phyloP scores from a whole-genome alignment of 345 rosid genomes.

The Eucalyptus polybractea region DNA sequence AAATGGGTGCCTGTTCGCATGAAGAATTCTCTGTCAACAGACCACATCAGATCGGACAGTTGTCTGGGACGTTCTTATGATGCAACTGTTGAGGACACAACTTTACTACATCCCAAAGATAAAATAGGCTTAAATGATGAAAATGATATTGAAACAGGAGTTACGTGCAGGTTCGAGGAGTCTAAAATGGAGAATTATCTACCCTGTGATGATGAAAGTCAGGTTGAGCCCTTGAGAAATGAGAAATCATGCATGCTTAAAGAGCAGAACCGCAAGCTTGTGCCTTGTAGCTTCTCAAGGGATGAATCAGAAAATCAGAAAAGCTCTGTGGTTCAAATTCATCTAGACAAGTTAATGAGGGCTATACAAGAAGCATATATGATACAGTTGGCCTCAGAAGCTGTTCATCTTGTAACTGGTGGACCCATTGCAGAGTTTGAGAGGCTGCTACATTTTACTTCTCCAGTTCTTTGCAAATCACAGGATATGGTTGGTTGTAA shows the following conservation, averaged over 20 bases:
- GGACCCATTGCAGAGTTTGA: slow-evolving; percentile 45
- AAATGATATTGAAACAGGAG: background rate
- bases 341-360: slow-evolving; percentile 8
- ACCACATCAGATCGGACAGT: background rate
- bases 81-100: background rate
- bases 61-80: background rate
- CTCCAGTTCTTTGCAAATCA: slow-evolving; percentile 25
- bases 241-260: background rate
- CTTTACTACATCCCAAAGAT: background rate
- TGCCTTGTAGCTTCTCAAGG: background rate
- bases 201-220: background rate
- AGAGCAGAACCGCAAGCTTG: background rate
- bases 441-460: slow-evolving; percentile 27
- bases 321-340: background rate
- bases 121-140: background rate
- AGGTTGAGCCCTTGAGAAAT: background rate
- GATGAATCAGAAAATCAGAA: background rate
- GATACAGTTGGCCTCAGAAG: slow-evolving; percentile 34
- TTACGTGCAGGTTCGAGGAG: background rate
- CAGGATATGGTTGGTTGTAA: slow-evolving; percentile 6
- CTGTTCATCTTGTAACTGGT: slow-evolving; percentile 32
- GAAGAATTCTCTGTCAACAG: slow-evolving; percentile 3
- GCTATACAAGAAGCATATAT: slow-evolving; percentile 18
- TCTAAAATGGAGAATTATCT: background rate
- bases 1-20: slow-evolving; percentile 39